phyloP scores from a whole-genome alignment of 176 grass and related monocot species.

The Cenchrus fungigraminus region DNA sequence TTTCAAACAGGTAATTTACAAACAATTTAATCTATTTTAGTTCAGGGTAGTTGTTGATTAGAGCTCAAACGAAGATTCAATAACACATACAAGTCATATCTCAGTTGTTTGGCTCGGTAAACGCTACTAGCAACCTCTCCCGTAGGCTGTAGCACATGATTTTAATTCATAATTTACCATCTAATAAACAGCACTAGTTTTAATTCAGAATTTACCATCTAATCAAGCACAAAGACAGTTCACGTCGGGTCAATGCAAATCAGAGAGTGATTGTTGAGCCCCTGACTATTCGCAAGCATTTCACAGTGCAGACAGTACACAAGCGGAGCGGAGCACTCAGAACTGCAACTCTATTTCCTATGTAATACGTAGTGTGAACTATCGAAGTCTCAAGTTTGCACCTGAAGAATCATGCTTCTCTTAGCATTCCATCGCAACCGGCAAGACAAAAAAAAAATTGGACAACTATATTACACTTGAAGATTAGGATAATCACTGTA shows the following conservation, averaged over 20 bases:
- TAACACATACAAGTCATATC: background rate
- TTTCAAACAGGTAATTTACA: background rate
- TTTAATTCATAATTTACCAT: background rate
- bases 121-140: background rate
- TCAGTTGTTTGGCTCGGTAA: background rate
- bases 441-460: background rate
- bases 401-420: background rate
- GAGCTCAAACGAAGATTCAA: background rate
- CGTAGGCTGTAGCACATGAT: background rate
- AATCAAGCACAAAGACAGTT: background rate
- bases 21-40: background rate
- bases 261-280: no score
- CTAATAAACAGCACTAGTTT: background rate
- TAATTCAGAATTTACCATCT: background rate
- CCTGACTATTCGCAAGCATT: background rate
- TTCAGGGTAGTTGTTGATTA: background rate
- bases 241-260: background rate
- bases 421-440: background rate
- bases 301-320: background rate
- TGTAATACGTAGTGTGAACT: background rate
- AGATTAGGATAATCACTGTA: background rate
- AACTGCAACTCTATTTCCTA: background rate
- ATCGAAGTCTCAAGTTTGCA: background rate
- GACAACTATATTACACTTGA: slow-evolving; percentile 40
- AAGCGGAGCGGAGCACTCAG: background rate